A percentile compares a stretch with the other conserved stretches of the same genome.
phyloP scores from a whole-genome alignment of 352 stramenopile genomes.

The Phytophthora pini region DNA sequence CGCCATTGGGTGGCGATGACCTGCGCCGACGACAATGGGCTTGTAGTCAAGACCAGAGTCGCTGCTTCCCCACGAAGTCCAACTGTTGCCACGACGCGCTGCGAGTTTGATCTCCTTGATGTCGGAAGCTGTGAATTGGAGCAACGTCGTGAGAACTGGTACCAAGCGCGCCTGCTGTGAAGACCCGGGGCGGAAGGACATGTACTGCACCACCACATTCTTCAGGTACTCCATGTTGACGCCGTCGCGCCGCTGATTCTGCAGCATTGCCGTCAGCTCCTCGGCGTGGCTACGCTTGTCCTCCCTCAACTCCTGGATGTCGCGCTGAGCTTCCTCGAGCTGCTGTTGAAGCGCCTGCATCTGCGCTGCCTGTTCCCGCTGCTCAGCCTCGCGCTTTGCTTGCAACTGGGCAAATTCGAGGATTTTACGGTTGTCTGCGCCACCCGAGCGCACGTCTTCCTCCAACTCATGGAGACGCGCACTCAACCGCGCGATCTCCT shows the following conservation, averaged over 20 bases:
- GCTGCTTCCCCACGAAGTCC: constrained; percentile 70
- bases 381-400: constrained; percentile 78
- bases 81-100: constrained; percentile 66
- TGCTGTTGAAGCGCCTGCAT: constrained; percentile 61
- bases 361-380: constrained; percentile 56
- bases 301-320: constrained; percentile 61
- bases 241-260: constrained; percentile 82
- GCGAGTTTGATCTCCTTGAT: constrained; percentile 82
- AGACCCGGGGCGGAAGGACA: constrained; percentile 86
- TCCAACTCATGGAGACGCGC: constrained; percentile 73
- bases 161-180: constrained; percentile 80
- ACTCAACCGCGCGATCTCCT: constrained; percentile 65
- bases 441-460: constrained; percentile 85
- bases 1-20: constrained; percentile 35
- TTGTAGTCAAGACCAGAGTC: constrained; percentile 61
- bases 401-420: constrained; percentile 88
- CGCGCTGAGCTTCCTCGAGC: constrained; percentile 48
- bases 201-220: constrained; percentile 92
- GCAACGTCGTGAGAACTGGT: constrained; percentile 84
- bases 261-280: constrained; percentile 77
- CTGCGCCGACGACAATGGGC: constrained; percentile 51
- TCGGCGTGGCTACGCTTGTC: constrained; percentile 71
- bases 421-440: constrained; percentile 88
- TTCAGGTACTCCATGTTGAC: constrained; percentile 94
- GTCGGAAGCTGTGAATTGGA: constrained; percentile 82